phyloP scores from a whole-genome alignment of 202 grass and related monocot species.

The Dendrocalamus latiflorus region DNA sequence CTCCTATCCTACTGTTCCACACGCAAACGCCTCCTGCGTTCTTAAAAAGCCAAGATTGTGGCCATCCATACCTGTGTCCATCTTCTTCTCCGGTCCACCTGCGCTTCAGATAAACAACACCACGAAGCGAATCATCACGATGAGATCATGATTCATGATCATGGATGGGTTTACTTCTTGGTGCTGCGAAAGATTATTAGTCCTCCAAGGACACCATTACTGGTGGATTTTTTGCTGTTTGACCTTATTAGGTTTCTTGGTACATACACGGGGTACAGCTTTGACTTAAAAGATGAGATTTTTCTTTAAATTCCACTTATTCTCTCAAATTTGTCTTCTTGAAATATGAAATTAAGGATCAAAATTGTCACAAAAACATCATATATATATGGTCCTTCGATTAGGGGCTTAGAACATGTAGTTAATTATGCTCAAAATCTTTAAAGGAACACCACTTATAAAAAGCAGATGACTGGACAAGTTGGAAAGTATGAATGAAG shows the following conservation, averaged over 20 bases:
- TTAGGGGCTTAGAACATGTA: too few relatives aligned
- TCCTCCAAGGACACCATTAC: background rate
- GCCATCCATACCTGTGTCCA: conserved; percentile 59
- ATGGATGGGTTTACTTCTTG: background rate
- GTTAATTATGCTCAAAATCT: too few relatives aligned
- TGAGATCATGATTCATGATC: background rate
- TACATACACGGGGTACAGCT: background rate
- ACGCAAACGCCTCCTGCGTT: background rate
- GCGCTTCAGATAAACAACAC: background rate
- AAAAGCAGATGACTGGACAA: too few relatives aligned
- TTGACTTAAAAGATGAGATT: background rate
- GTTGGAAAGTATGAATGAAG: background rate
- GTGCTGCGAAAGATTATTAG: too few relatives aligned
- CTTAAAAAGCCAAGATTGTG: background rate
- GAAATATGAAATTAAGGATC: background rate
- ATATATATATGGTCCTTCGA: too few relatives aligned
- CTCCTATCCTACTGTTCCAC: background rate
- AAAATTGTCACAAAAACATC: background rate
- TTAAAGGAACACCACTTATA: too few relatives aligned
- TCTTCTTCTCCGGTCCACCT: conserved; percentile 23
- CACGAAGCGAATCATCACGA: background rate
- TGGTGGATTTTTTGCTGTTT: background rate
- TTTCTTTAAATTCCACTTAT: background rate
- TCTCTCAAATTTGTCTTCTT: background rate
- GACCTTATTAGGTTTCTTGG: background rate